These are phyloP conservation scores for Pythium myriotylum DNA, from an alignment of 352 stramenopile genomes.

Conservation along the genomic window DNA sequence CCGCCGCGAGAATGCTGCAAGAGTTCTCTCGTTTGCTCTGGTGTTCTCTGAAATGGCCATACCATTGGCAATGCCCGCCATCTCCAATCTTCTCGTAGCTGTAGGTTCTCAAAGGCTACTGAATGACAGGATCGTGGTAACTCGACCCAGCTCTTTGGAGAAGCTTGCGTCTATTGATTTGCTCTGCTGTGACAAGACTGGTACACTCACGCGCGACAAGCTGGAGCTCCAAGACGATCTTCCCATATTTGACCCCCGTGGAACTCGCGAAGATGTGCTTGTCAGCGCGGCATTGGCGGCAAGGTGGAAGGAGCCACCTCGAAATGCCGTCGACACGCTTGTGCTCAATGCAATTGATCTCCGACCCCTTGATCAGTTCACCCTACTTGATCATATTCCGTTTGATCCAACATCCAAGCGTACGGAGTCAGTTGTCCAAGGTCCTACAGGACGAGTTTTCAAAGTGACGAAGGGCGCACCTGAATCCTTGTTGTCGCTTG, in stretches of 20 bases:
- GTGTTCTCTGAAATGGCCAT: constrained; percentile 93
- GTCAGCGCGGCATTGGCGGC: constrained; percentile 91
- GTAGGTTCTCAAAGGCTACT: constrained; percentile 90
- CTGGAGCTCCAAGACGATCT: constrained; percentile 93
- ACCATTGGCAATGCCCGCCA: constrained; percentile 93
- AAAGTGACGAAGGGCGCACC: constrained; percentile 95
- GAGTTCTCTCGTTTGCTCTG: constrained; percentile 87
- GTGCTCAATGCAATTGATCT: constrained; percentile 88
- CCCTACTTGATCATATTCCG: constrained; percentile 78
- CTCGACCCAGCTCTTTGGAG: constrained; percentile 91
- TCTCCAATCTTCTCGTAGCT: constrained; percentile 93
- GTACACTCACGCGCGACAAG: constrained; percentile 95
- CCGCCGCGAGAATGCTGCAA: constrained; percentile 73
- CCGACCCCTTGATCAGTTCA: constrained; percentile 82
- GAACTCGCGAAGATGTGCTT: constrained; percentile 88
- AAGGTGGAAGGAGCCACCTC: constrained; percentile 93
- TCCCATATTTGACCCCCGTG: constrained; percentile 80
- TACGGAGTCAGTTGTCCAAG: constrained; percentile 90
- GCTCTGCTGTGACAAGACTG: constrained; percentile 97
- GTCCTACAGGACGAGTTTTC: constrained; percentile 81
- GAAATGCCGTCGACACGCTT: constrained; percentile 94
- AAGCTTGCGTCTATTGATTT: constrained; percentile 93
- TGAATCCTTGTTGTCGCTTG: constrained; percentile 91
- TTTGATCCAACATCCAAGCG: constrained; percentile 90
- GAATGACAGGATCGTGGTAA: constrained; percentile 93